Conservation (phyloP, 345 rosid genomes). For the Erucastrum elatum region DNA sequence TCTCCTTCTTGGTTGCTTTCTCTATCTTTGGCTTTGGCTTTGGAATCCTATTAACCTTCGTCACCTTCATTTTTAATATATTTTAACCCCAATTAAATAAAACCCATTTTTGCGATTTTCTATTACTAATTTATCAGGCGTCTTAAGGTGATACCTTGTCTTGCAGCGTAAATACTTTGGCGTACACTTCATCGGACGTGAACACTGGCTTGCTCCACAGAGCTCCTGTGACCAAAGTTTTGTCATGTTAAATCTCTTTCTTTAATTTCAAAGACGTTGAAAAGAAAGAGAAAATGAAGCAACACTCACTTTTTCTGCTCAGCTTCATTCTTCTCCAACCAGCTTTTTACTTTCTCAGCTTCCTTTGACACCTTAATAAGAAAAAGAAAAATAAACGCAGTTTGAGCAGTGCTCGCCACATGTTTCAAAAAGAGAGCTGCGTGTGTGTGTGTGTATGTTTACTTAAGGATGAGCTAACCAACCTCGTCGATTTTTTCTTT, state of each 20-base stretch:
- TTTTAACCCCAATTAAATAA: neutral
- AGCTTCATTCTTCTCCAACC: constrained; percentile 83
- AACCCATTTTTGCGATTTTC: neutral
- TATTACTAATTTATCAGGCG: neutral
- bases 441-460: neutral
- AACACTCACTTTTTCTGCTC: constrained; percentile 76
- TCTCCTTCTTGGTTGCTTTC: constrained; percentile 68
- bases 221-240: constrained; percentile 50
- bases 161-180: constrained; percentile 60
- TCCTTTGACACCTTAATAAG: constrained; percentile 56
- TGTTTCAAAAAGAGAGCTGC: neutral
- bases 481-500: constrained; percentile 79
- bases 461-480: constrained; percentile 8
- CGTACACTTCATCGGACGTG: constrained; percentile 77
- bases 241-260: constrained; percentile 6
- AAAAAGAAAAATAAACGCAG: neutral
- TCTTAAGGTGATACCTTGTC: constrained; percentile 60
- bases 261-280: neutral
- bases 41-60: constrained; percentile 64
- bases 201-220: constrained; percentile 59
- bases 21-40: constrained; percentile 90
- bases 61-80: constrained; percentile 43
- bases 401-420: neutral
- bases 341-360: constrained; percentile 63
- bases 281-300: neutral